phyloP scores from a whole-genome alignment of 768 basidiomycete species.

The Hypsizygus marmoreus region DNA sequence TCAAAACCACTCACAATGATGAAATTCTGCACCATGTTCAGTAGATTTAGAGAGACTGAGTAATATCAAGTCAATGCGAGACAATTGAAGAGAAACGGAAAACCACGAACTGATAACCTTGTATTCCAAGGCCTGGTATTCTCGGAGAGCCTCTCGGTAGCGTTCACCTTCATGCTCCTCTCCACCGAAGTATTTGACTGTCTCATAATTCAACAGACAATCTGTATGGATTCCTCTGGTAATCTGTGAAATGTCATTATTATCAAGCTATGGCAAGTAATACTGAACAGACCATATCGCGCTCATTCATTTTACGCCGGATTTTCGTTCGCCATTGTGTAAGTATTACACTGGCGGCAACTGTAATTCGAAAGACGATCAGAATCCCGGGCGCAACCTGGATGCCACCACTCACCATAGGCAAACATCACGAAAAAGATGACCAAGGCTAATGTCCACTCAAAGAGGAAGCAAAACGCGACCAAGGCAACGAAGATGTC shows the following conservation, averaged over 20 bases:
- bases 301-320: conserved; percentile 80
- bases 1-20: conserved; percentile 59
- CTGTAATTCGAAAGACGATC: conserved; percentile 25
- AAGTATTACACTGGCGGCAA: conserved; percentile 52
- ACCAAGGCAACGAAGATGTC: conserved; percentile 76
- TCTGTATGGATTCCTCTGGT: conserved; percentile 86
- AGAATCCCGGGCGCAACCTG: background rate
- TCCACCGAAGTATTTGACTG: conserved; percentile 88
- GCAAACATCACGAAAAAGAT: conserved; percentile 74
- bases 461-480: conserved; percentile 62
- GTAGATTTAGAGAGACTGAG: conserved; percentile 66
- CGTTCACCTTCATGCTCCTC: conserved; percentile 77
- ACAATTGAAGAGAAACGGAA: background rate
- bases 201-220: conserved; percentile 78
- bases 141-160: conserved; percentile 67
- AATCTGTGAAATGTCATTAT: conserved; percentile 39
- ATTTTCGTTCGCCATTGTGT: conserved; percentile 75
- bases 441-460: conserved; percentile 66
- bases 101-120: conserved; percentile 64
- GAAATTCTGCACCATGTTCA: conserved; percentile 80
- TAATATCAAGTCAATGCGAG: conserved; percentile 7
- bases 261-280: background rate
- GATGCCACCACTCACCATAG: conserved; percentile 52
- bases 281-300: conserved; percentile 60
- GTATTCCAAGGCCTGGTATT: conserved; percentile 76